Percentiles rank a stretch among this genome's conserved stretches.
These are phyloP conservation scores for Telopea speciosissima DNA, from an alignment of 177 flowering plant genomes.

Conservation along the genomic window DNA sequence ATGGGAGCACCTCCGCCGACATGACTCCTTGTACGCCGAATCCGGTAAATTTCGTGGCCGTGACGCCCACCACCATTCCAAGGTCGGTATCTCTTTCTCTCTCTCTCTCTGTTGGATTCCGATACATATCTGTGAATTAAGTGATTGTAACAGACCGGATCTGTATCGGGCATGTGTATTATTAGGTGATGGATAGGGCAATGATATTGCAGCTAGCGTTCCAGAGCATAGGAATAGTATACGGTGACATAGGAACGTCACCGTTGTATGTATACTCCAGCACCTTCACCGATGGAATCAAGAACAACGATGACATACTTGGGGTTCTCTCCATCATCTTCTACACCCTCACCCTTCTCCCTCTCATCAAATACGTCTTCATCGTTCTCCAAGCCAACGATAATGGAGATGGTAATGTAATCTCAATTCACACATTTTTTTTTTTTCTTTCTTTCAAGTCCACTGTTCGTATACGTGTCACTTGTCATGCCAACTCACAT, in stretches of 20 bases:
- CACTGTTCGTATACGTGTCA: too few relatives aligned
- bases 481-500: too few relatives aligned
- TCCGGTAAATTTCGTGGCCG: slow-evolving; percentile 9
- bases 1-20: background rate
- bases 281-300: slow-evolving; percentile 16
- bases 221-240: slow-evolving; percentile 29
- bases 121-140: too few relatives aligned
- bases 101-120: too few relatives aligned
- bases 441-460: too few relatives aligned
- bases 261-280: slow-evolving; percentile 26
- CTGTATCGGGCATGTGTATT: too few relatives aligned
- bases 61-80: slow-evolving; percentile 2
- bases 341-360: slow-evolving; percentile 21
- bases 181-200: slow-evolving; percentile 1
- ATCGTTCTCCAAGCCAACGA: slow-evolving; percentile 22
- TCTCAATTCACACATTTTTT: too few relatives aligned
- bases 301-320: slow-evolving; percentile 22
- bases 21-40: slow-evolving; percentile 18
- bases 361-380: slow-evolving; percentile 24
- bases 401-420: slow-evolving; percentile 21
- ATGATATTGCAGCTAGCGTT: slow-evolving; percentile 21
- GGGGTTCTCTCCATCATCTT: slow-evolving; percentile 22
- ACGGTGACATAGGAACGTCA: slow-evolving; percentile 30
- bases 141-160: too few relatives aligned
- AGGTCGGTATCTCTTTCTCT: slow-evolving; percentile 11